Base-by-base conservation (phyloP, 441 rosid species). In the Bocquillonia castaneifolia region DNA sequence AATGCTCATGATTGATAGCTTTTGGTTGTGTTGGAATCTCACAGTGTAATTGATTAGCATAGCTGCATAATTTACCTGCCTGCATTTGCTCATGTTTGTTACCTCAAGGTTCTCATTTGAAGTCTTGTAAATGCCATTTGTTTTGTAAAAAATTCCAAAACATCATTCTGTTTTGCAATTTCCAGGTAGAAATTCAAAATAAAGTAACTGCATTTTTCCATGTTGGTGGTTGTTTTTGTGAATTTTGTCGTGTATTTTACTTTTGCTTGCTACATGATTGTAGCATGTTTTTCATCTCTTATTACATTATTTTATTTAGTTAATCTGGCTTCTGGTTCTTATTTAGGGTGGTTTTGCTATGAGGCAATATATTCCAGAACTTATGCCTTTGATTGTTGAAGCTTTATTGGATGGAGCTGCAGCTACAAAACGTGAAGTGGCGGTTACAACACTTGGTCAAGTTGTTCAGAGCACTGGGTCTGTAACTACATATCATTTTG, bases 391-490 rank as follows among this genome's bases (percentile, higher is more conserved):
- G 76, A 91, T 96, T 81, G 98, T 96, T 81, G 99, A 96, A 26
- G 99, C 98, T 74, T 76, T 96, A 66, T 79, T 86, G 94, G 99
- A 96, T 89, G 99, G 98, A 72, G 98, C 99, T 62, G 92, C 98
- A 50, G 97, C 84, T 60, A 71, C 92, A 66, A 96, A 91, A 80
- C 97, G 99, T 53, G 99, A 96, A 83, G 96, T 93, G 81, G 99
- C 97, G 70, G 98, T 96, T 73, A 79, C 96, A 81, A 96, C 99
- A 66, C 96, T 96, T 77, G 99, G 99, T 70, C 98, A 93, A 79
- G 97, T 96, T 79, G 97, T 89, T 59, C 98, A 89, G 77, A 96
- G 97, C 83, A 96, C 99, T 69, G 99, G 99, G 99, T 93, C 81
- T 71, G 90, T 31, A 52, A 31, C 47, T 69, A 68, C 55, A 63